Evolutionary conservation across 805 yeast species (phyloP).

Genomic region (Clavispora carvajalis): DNA sequence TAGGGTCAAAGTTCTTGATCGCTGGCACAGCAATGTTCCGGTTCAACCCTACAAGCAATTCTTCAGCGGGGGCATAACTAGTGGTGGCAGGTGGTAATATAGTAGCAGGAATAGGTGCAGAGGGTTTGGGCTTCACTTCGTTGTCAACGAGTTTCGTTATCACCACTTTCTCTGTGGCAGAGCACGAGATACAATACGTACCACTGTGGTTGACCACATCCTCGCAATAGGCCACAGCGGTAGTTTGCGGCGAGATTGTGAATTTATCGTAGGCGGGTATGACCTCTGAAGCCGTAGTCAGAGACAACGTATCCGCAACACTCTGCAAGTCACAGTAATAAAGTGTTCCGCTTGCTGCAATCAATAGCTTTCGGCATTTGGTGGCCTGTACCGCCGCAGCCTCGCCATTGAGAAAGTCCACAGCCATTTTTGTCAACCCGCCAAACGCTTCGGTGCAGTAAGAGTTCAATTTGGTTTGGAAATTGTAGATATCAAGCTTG

Average conservation of each 20-base stretch:
- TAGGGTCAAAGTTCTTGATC: neutral
- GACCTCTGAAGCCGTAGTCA: too few relatives aligned
- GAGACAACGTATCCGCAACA: neutral
- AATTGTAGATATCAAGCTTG: conserved; percentile 1
- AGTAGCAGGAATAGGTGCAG: too few relatives aligned
- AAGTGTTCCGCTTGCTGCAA: neutral
- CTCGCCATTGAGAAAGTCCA: neutral
- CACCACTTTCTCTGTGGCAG: conserved; percentile 2
- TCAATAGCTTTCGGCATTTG: neutral
- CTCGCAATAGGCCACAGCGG: conserved; percentile 14
- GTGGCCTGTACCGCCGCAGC: neutral
- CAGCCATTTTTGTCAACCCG: conserved; percentile 8
- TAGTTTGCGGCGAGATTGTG: neutral
- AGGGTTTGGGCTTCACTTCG: neutral
- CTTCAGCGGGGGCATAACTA: neutral
- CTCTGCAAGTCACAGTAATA: neutral
- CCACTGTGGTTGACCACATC: conserved; percentile 28
- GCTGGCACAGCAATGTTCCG: neutral
- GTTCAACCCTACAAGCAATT: neutral
- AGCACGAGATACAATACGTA: conserved; percentile 19
- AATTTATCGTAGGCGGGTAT: conserved; percentile 4
- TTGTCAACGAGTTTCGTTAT: neutral
- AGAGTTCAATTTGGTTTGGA: conserved; percentile 2
- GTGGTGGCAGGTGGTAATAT: neutral
- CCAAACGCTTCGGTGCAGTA: conserved; percentile 7